Evolutionary conservation across 2,329 filamentous ascomycete species (phyloP).

Genomic region (Atkinsonella hypoxylon): DNA sequence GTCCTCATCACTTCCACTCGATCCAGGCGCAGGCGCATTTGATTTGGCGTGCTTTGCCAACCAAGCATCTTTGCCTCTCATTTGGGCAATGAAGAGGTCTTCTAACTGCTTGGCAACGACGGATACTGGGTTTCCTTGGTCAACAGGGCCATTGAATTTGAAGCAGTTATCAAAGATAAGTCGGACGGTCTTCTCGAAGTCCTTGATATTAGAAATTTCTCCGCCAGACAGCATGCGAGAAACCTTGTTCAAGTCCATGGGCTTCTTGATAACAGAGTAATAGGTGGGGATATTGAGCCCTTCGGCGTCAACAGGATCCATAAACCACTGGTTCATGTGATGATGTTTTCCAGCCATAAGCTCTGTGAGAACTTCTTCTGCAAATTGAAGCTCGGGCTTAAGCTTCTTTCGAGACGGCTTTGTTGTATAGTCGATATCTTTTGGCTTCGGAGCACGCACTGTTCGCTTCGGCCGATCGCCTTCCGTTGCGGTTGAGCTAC

Average conservation of each 20-base stretch:
- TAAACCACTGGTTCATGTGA: conserved; percentile 59
- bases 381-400: conserved; percentile 81
- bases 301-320: conserved; percentile 80
- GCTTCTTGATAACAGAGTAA: conserved; percentile 87
- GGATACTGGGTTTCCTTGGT: conserved; percentile 57
- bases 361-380: conserved; percentile 68
- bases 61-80: conserved; percentile 71
- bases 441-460: conserved; percentile 81
- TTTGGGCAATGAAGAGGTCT: conserved; percentile 61
- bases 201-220: conserved; percentile 69
- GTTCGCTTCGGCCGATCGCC: conserved; percentile 79
- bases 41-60: conserved; percentile 58
- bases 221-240: conserved; percentile 63
- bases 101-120: conserved; percentile 61
- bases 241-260: conserved; percentile 89
- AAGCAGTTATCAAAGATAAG: conserved; percentile 84
- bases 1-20: conserved; percentile 58
- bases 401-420: conserved; percentile 75
- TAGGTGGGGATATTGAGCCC: conserved; percentile 90
- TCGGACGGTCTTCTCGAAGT: conserved; percentile 73
- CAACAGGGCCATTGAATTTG: conserved; percentile 62
- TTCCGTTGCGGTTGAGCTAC: conserved; percentile 67
- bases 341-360: conserved; percentile 63
- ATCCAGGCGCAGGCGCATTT: conserved; percentile 41
- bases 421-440: conserved; percentile 77